These are phyloP conservation scores for Phytophthora palmivora DNA, from an alignment of 352 stramenopile species.

Conservation along the genomic window DNA sequence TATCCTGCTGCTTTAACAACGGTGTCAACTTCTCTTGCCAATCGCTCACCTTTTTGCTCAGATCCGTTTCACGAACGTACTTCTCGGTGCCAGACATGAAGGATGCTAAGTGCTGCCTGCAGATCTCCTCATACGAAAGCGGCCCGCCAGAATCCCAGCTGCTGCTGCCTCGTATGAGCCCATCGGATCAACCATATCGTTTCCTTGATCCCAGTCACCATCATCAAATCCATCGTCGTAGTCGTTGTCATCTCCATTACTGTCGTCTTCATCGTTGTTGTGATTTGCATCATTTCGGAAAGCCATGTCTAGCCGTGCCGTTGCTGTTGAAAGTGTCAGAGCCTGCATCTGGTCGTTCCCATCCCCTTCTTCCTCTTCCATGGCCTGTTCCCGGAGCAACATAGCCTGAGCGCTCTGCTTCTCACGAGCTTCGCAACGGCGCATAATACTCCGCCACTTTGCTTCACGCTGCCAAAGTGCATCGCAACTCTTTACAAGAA, in stretches of 20 bases:
- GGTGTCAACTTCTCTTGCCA: conserved; percentile 81
- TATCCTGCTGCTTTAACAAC: conserved; percentile 76
- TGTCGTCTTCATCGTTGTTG: conserved; percentile 36
- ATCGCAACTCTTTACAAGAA: conserved; percentile 63
- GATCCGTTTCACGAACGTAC: conserved; percentile 74
- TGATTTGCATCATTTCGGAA: conserved; percentile 39
- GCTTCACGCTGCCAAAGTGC: conserved; percentile 67
- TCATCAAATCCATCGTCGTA: conserved; percentile 40
- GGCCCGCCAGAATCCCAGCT: conserved; percentile 24
- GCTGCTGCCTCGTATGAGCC: conserved; percentile 22
- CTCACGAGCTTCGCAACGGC: conserved; percentile 52
- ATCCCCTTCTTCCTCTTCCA: conserved; percentile 63
- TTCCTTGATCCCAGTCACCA: conserved; percentile 40
- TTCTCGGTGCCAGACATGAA: conserved; percentile 87
- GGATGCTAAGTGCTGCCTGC: conserved; percentile 70
- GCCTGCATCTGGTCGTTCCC: conserved; percentile 49
- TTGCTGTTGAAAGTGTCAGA: conserved; percentile 44
- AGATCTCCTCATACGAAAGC: conserved; percentile 77
- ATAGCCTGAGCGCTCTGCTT: conserved; percentile 71
- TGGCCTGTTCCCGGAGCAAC: conserved; percentile 69
- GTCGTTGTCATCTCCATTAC: conserved; percentile 46
- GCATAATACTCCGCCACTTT: conserved; percentile 71
- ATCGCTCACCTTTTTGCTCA: conserved; percentile 75
- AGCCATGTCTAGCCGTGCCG: conserved; percentile 50
- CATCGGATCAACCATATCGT: conserved; percentile 36